phyloP scores from a whole-genome alignment of 2,329 filamentous ascomycete species.

The Aspergillus pseudonomiae region DNA sequence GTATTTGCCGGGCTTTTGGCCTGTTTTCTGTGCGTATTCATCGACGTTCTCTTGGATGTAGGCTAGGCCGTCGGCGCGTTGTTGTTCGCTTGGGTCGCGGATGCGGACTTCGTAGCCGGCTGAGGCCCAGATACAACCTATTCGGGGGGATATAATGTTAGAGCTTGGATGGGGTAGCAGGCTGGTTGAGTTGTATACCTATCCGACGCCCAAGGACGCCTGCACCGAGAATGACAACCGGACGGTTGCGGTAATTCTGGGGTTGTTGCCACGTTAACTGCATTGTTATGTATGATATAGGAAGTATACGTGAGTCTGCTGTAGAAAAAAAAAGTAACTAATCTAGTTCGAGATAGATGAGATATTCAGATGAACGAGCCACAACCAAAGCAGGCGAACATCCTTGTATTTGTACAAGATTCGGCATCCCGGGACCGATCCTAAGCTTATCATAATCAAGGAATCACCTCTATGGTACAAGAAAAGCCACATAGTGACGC shows the following conservation, averaged over 20 bases:
- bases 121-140: constrained; percentile 37
- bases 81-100: constrained; percentile 34
- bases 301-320: not conserved
- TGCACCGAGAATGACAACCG: constrained; percentile 46
- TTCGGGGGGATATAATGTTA: not conserved
- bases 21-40: constrained; percentile 5
- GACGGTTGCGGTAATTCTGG: constrained; percentile 35
- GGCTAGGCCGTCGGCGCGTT: constrained; percentile 26
- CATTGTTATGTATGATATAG: not conserved
- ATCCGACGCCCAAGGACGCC: constrained; percentile 47
- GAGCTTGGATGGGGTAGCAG: too few relatives aligned
- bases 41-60: constrained; percentile 25
- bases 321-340: too few relatives aligned
- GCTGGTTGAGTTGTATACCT: constrained; percentile 23
- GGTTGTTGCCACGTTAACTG: constrained; percentile 27
- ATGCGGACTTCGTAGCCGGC: constrained; percentile 32
- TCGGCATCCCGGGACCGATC: not conserved
- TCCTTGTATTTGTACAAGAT: not conserved
- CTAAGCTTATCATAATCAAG: not conserved
- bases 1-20: not conserved
- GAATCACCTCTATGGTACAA: not conserved
- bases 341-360: not conserved
- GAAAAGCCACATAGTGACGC: not conserved
- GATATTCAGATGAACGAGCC: not conserved
- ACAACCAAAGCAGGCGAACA: not conserved